Conservation (phyloP, 2,329 filamentous ascomycete genomes). For the Cladosporium velox region DNA sequence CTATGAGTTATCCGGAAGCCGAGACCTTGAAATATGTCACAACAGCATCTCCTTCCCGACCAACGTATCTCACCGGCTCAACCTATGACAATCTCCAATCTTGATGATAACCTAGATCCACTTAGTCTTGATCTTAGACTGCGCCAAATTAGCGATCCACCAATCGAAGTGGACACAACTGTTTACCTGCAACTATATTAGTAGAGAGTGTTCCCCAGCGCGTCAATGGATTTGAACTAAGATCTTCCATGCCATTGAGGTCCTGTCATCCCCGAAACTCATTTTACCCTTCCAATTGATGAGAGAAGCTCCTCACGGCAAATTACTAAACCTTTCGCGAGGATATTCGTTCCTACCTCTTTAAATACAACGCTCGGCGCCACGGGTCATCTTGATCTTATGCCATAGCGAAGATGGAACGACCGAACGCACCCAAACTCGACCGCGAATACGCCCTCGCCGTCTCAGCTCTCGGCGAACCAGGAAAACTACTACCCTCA, state of each 20-base stretch:
- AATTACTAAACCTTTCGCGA: no score
- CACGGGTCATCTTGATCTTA: not conserved
- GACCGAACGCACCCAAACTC: not conserved
- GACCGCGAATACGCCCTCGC: constrained; percentile 8
- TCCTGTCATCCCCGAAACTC: not conserved
- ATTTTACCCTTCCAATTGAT: not conserved
- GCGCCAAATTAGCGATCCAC: not conserved
- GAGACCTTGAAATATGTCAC: not conserved
- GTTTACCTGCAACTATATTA: not conserved
- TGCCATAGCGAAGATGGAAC: not conserved
- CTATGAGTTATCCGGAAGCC: no score
- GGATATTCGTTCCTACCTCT: not conserved
- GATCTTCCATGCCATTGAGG: not conserved
- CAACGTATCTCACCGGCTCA: not conserved
- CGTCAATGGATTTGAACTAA: not conserved
- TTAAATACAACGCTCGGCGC: not conserved
- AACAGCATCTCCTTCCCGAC: not conserved
- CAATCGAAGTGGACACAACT: not conserved
- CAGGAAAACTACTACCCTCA: not conserved
- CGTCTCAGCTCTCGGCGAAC: not conserved
- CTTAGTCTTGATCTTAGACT: not conserved
- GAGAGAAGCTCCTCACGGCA: not conserved
- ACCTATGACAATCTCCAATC: not conserved
- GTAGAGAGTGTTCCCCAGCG: not conserved
- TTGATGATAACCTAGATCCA: not conserved